Evolutionary conservation across 768 basidiomycete genomes (phyloP).

Genomic region (Leccinum imitatum): DNA sequence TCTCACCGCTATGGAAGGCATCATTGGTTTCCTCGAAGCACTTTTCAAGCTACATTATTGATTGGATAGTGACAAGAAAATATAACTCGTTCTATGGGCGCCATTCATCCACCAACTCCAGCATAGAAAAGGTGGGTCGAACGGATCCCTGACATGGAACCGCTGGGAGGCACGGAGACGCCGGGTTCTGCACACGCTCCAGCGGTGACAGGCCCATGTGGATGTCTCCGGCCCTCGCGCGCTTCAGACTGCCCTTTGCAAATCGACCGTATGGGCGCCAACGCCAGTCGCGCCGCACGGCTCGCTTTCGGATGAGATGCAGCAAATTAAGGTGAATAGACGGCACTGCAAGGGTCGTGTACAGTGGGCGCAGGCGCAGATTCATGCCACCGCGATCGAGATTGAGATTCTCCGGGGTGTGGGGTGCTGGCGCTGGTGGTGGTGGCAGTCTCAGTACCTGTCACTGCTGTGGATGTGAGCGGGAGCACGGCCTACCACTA

Average conservation of each 20-base stretch:
- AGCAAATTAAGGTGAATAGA: conserved; percentile 57
- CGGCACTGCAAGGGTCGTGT: conserved; percentile 63
- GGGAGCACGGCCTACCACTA: conserved; percentile 26
- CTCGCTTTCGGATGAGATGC: conserved; percentile 58
- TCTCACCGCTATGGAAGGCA: too few species aligned
- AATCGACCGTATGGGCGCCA: conserved; percentile 45
- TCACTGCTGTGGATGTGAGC: conserved; percentile 2
- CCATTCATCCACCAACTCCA: too few species aligned
- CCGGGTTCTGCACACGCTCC: conserved; percentile 92
- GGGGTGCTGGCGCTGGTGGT: too few species aligned
- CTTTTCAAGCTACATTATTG: too few species aligned
- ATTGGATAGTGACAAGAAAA: too few species aligned
- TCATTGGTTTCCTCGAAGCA: too few species aligned
- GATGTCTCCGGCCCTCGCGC: conserved; percentile 56
- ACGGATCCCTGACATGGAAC: conserved; percentile 89
- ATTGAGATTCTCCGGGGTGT: conserved; percentile 44
- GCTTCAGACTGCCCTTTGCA: conserved; percentile 58
- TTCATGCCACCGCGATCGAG: conserved; percentile 64
- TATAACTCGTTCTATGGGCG: too few species aligned
- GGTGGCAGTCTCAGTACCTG: too few species aligned
- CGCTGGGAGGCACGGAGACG: conserved; percentile 85
- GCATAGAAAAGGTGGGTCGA: too few species aligned
- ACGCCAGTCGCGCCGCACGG: conserved; percentile 7
- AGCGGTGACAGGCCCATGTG: conserved; percentile 72
- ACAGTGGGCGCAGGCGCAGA: conserved; percentile 53